Percentiles rank a stretch among this genome's conserved stretches.
phyloP scores from a whole-genome alignment of 768 basidiomycete genomes.

The Tremella mesenterica region DNA sequence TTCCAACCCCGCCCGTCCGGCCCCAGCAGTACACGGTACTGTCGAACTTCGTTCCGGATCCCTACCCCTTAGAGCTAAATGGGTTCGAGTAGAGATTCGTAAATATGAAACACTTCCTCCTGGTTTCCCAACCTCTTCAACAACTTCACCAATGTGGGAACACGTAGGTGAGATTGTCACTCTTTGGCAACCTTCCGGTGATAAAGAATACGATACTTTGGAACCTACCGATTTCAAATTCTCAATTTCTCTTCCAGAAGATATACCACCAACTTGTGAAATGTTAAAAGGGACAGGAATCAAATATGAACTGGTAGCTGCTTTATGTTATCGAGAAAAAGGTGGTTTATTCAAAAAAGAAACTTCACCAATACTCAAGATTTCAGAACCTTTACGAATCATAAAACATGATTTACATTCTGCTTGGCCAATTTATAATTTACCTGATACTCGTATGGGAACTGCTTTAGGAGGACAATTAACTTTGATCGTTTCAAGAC shows the following conservation, averaged over 20 bases:
- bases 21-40: constrained; percentile 47
- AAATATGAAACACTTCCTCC: constrained; percentile 63
- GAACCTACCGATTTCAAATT: constrained; percentile 75
- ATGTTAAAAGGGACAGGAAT: constrained; percentile 67
- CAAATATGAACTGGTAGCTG: constrained; percentile 81
- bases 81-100: constrained; percentile 81
- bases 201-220: constrained; percentile 61
- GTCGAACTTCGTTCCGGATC: constrained; percentile 72
- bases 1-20: constrained; percentile 16
- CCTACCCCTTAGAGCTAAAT: constrained; percentile 72
- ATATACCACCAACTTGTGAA: constrained; percentile 74
- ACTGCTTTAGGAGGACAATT: constrained; percentile 59
- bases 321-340: constrained; percentile 76
- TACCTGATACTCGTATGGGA: constrained; percentile 22
- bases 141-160: constrained; percentile 23
- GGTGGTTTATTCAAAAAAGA: constrained; percentile 74
- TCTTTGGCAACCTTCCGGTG: constrained; percentile 62
- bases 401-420: constrained; percentile 91
- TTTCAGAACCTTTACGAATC: constrained; percentile 64
- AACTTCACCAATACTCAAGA: constrained; percentile 60
- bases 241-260: constrained; percentile 82
- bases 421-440: constrained; percentile 70
- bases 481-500: constrained; percentile 65
- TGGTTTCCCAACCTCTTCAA: constrained; percentile 13
- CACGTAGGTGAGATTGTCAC: constrained; percentile 58